Evolutionary conservation across 1,284 basidiomycete genomes (phyloP), one percentile per base, ranked within the genome.

Genomic region (Trametes polyzona): DNA sequence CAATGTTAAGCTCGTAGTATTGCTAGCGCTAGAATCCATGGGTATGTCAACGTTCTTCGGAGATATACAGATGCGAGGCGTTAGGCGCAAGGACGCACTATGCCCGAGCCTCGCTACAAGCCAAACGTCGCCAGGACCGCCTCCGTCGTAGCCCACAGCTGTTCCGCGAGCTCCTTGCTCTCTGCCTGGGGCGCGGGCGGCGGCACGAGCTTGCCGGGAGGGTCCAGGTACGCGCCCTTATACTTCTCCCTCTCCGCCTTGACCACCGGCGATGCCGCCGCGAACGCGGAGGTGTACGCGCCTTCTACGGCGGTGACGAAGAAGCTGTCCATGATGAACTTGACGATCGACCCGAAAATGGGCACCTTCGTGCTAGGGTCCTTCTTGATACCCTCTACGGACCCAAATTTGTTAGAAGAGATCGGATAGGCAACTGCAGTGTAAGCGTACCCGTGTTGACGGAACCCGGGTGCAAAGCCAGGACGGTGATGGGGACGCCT

Each of bases 101-200:
- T 9, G 21, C 7, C 37, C 14, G 12, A 33, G 10, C n/a, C 17
- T 17, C 2, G 14, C 48, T 48, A 55, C 24, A 68, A 35, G 9
- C 59, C 61, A 33, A 65, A 61, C 23, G 65, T 47, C 49, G 48
- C 52, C 58, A 74, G 47, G 3, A 75, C 59, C 29, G 58, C 67
- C 59, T 78, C 76, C 7, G 78, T 76, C 9, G 76, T 74, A 2
- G 70, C 66, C 75, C 80, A 82, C 33, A 82, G 59, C 47, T 78
- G 78, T 35, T 73, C 70, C 30, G 79, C 78, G 42, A 81, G 64
- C n/a, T 73, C 74, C 30, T 74, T 69, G 39, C 74, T 72, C 41
- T 67, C 66, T 12, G 72, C 73, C 33, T 68, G 69, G 12, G 60
- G 48, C 2, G 71, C 62, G 3, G 71, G 69, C 1, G 73, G 65